Conservation (phyloP, 2,329 filamentous ascomycete species). For the Zarea fungicola region DNA sequence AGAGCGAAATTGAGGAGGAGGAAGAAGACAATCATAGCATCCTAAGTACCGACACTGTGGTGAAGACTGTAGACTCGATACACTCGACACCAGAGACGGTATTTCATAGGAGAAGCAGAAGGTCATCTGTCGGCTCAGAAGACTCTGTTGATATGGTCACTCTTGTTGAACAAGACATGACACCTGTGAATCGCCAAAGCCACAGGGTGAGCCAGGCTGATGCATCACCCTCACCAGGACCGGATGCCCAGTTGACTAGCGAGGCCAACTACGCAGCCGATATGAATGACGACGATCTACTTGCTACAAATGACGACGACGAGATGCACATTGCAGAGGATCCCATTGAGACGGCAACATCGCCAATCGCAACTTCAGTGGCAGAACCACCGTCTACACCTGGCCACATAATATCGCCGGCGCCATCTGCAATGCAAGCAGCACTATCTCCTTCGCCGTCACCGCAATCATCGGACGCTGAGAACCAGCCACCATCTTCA, state of each 20-base stretch:
- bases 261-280: constrained; percentile 10
- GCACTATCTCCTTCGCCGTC: constrained; percentile 60
- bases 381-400: constrained; percentile 39
- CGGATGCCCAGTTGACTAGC: constrained; percentile 13
- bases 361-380: constrained; percentile 11
- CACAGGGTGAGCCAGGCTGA: background rate
- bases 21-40: constrained; percentile 33
- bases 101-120: background rate
- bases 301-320: background rate
- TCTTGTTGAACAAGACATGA: constrained; percentile 9
- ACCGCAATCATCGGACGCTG: constrained; percentile 72
- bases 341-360: constrained; percentile 6
- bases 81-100: background rate
- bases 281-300: constrained; percentile 6
- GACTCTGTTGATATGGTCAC: constrained; percentile 10
- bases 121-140: constrained; percentile 2
- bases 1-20: constrained; percentile 12
- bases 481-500: constrained; percentile 71
- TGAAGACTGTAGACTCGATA: constrained; percentile 24
- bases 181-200: constrained; percentile 24
- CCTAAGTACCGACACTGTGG: constrained; percentile 37
- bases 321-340: constrained; percentile 14
- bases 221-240: constrained; percentile 12
- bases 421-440: constrained; percentile 46
- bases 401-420: constrained; percentile 35